Percentiles rank a stretch among this genome's conserved stretches.
These are phyloP conservation scores for Zarea fungicola DNA, from an alignment of 2,329 filamentous ascomycete genomes.

Conservation along the genomic window DNA sequence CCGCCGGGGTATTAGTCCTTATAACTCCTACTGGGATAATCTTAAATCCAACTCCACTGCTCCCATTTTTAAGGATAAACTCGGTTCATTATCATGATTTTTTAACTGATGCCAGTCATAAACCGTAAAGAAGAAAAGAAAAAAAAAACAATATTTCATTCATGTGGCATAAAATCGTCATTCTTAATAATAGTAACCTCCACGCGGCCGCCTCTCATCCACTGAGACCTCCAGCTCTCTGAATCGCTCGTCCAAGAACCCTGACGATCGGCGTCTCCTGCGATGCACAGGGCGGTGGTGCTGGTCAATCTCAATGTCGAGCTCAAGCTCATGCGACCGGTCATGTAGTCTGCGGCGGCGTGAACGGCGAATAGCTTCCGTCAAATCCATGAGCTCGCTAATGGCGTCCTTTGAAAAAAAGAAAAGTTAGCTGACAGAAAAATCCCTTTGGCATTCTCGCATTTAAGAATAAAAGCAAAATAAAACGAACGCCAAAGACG, in stretches of 20 bases:
- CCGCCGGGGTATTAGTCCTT: too few relatives aligned
- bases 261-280: conserved; percentile 1
- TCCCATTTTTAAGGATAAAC: background rate
- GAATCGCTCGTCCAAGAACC: conserved; percentile 9
- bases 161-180: background rate
- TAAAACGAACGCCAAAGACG: too few relatives aligned
- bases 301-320: conserved; percentile 13
- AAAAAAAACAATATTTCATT: background rate
- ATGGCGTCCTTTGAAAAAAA: background rate
- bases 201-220: conserved; percentile 1
- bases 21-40: too few relatives aligned
- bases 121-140: too few relatives aligned
- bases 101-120: background rate
- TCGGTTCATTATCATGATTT: background rate
- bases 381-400: conserved; percentile 3
- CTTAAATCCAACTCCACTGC: too few relatives aligned
- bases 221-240: conserved; percentile 5
- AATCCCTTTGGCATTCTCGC: conserved; percentile 23
- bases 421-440: background rate
- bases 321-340: conserved; percentile 3
- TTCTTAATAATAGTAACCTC: background rate
- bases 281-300: background rate
- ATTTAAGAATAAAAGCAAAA: background rate
- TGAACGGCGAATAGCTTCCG: background rate
- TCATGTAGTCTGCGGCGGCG: background rate